Evolutionary conservation across 2,329 filamentous ascomycete species (phyloP), one percentile per base, ranked within the genome.

Genomic region (Aspergillus sergii): DNA sequence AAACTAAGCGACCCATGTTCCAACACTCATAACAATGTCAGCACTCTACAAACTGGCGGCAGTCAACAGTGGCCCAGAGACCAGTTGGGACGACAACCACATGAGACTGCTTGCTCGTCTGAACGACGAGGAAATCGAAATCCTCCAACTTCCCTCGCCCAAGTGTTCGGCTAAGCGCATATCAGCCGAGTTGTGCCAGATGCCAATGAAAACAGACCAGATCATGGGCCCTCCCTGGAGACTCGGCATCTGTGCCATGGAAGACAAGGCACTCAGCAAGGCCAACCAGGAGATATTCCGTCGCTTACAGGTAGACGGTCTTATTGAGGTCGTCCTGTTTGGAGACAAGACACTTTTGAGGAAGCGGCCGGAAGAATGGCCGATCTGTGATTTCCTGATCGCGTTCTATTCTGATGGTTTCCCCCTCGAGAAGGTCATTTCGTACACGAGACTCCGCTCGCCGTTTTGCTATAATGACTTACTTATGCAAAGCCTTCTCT

Each of bases 351-450:
- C 96, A 48, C 97, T 97, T 68, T 83, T 97, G 41, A 94, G 97
- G 73, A 94, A 97, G 85, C 90, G 90, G 67, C 89, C 96, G 59
- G 91, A 94, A 78, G 94, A 96, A 74, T 96, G 92, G 92, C 92
- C 92, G 21, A 87, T 94, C 58, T 94, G 91, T 77, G 93, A 97
- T 79, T 97, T 95, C 72, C 81, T 97, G 58, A 96, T 97, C 71
- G 96, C 92, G 3, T 97, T 97, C 80, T 97, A 96, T 79, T 96
- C 93, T 0, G 93, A 96, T 75, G 94, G 94, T 0, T 97, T 97
- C 71, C 94, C 94, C 0, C 81, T 97, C 43, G 92, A 96, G 67
- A 97, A 97, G 75, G 94, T 93, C 3, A 94, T 97, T 70, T 91
- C 92, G 39, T 97, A 97, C 76, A 91, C 92, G 65, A 91, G 92